These are phyloP conservation scores for Phyllosticta ampelicida DNA, from an alignment of 2,329 filamentous ascomycete genomes.

Conservation along the genomic window DNA sequence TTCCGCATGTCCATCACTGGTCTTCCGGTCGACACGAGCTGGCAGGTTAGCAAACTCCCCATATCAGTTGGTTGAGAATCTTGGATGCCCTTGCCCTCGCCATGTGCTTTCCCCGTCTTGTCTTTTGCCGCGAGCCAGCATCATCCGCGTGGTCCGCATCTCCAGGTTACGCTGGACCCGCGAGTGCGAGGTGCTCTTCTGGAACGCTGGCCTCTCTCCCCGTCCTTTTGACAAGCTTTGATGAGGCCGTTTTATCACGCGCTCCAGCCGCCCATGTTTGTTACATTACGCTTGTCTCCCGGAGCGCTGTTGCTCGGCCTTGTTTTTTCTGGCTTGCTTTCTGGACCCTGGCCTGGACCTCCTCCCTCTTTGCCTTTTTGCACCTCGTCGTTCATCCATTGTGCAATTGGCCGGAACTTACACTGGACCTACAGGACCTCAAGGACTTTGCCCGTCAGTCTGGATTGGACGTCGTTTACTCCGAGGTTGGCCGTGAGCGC, in stretches of 20 bases:
- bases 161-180: constrained; percentile 7
- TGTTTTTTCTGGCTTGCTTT: constrained; percentile 9
- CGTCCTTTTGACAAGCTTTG: neutral
- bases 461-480: constrained; percentile 95
- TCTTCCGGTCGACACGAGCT: constrained; percentile 96
- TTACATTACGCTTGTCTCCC: constrained; percentile 3
- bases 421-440: constrained; percentile 80
- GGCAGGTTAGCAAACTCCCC: constrained; percentile 86
- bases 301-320: constrained; percentile 7
- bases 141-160: neutral
- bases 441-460: constrained; percentile 99
- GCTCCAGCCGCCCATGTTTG: constrained; percentile 4
- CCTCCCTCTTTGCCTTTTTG: constrained; percentile 13
- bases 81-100: constrained; percentile 9
- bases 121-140: constrained; percentile 9
- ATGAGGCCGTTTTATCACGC: neutral
- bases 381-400: constrained; percentile 23
- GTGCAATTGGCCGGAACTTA: constrained; percentile 52
- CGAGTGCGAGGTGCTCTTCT: constrained; percentile 8
- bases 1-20: constrained; percentile 97
- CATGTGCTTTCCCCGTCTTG: constrained; percentile 7
- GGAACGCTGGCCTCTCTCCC: constrained; percentile 7
- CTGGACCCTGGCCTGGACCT: constrained; percentile 9
- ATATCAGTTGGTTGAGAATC: constrained; percentile 31
- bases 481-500: constrained; percentile 84